Evolutionary conservation across 306 rosid species (phyloP), one percentile per base, ranked within the genome.

Genomic region (Quercus parvula): DNA sequence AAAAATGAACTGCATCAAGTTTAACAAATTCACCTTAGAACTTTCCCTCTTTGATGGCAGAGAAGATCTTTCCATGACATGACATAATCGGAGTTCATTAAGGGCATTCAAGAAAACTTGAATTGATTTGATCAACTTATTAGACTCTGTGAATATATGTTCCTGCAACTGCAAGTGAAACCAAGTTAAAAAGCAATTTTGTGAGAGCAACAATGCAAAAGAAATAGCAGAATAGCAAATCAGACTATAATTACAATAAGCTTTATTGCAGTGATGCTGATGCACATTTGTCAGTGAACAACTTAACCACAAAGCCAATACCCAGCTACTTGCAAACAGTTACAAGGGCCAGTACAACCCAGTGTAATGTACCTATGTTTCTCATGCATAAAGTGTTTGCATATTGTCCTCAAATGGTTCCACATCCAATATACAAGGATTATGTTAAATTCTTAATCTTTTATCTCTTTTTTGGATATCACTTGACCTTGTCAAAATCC

Each of bases 31-130:
- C 67, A 91, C 98, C 97, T 92, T 94, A 76, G 90, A 81, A 49
- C 25, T 75, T 81, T 89, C 98, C 72, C 31, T 86, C 84, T 72
- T 91, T 5, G 72, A 71, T 6, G 85, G 80, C 69, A 72, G 68
- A 44, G 86, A 82, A 62, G 88, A 88, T 84, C 81, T 86, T 70
- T 87, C 91, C 88, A 70, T 77, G 76, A 94, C 92, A 81, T 87
- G 83, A 86, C 86, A 85, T 31, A 94, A 81, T 2, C 98, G 91
- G 76, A 94, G 94, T 86, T 92, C 98, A 89, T 94, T 94, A 10
- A 94, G 93, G 80, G 94, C 88, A 82, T 84, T 89, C 86, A 94
- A 83, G 84, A 89, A 80, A 71, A 94, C 94, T 89, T 94, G 93
- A 88, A 94, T 89, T 31, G 98, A 92, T 78, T 91, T 94, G 83